A percentile compares a stretch with the other conserved stretches of the same genome.
These are phyloP conservation scores for Leccinum olivaceopallidum DNA, from an alignment of 768 basidiomycete genomes.

Conservation along the genomic window DNA sequence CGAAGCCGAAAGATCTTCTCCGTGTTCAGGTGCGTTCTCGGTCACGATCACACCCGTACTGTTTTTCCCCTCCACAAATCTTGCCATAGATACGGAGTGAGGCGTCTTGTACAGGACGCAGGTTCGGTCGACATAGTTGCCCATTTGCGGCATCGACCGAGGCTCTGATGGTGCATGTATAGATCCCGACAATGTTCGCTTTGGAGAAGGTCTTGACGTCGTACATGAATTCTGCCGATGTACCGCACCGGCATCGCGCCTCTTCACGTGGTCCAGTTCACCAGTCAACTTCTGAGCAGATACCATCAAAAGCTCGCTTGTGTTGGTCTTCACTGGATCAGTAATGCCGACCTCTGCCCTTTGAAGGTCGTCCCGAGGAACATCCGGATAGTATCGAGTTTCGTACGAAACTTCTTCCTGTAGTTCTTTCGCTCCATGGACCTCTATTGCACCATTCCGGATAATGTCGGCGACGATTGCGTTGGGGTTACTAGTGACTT, in stretches of 20 bases:
- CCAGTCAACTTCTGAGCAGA: background rate
- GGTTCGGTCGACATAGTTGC: background rate
- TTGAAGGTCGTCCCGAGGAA: background rate
- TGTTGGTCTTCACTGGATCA: background rate
- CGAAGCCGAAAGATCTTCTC: constrained; percentile 7
- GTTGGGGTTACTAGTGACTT: background rate
- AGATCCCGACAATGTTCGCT: constrained; percentile 13
- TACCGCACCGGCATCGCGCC: background rate
- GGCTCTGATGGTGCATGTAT: constrained; percentile 18
- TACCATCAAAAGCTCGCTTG: background rate
- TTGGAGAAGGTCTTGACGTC: background rate
- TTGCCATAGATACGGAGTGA: background rate
- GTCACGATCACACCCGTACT: background rate
- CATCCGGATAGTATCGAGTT: background rate
- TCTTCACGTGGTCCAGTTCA: background rate
- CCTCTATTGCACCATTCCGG: background rate
- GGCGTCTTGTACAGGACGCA: background rate
- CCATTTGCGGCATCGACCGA: background rate
- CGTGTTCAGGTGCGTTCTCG: background rate
- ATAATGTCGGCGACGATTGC: background rate
- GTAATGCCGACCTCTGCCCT: background rate
- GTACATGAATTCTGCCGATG: background rate
- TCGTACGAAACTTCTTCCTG: background rate
- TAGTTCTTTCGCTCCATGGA: background rate
- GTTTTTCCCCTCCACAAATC: background rate